Evolutionary conservation across 352 stramenopile species (phyloP), one percentile per base, ranked within the genome.

Genomic region (Globisporangium alternatum): DNA sequence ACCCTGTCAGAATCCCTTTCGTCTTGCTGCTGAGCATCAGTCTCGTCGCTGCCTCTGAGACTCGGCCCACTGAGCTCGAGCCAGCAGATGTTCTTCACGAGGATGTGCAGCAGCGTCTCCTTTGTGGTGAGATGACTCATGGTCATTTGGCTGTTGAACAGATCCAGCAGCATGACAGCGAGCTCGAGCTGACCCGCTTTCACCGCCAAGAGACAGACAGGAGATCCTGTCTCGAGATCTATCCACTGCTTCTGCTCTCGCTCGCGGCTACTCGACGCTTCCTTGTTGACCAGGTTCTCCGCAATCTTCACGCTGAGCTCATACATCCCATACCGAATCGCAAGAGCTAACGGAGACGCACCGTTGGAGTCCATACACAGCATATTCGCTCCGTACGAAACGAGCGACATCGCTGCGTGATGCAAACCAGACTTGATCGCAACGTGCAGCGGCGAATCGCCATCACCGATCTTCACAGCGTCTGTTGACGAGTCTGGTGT

Each of bases 241-340:
- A 81, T n/a, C 80, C 78, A 90, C 52, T 60, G 30, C 13, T 61
- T 51, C 10, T 30, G n/a, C 44, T 65, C 55, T 2, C 52, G 45
- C 9, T 48, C 45, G 10, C 12, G 39, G n/a, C 33, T 66, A 3
- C 9, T 57, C 25, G 8, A n/a, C 13, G 41, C 15, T 2, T 64
- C 25, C 15, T 58, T 37, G 5, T 30, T 13, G 9, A 51, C 52
- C 15, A 71, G 19, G 37, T 51, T 47, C 25, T 47, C 15, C 12
- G 58, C 44, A 44, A 82, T 64, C 28, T 67, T 58, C 9, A 69
- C 64, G 33, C 67, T 71, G 13, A 93, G 62, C 25, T 66, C 64
- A 37, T 90, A 93, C 67, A 93, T 75, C 13, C 82, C 82, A 21
- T 82, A 71, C 21, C 82, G 79, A 49, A 93, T 65, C 13, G 79